Conservation (phyloP, 495 filamentous ascomycete species). For the Daldinia loculata region DNA sequence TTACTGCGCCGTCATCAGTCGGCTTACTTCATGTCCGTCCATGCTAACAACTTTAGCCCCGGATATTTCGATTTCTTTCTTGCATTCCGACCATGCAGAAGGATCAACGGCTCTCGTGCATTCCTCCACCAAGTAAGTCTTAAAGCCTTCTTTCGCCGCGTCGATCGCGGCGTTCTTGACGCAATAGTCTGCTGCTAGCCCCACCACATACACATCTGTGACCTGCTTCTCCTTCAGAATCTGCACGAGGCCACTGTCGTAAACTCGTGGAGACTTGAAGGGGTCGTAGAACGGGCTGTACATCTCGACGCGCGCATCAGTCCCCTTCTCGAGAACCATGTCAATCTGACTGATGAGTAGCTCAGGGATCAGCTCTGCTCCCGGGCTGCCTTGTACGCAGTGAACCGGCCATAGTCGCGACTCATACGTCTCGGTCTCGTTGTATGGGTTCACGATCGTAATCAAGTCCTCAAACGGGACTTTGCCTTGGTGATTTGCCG, state of each 20-base stretch:
- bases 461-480: conserved; percentile 69
- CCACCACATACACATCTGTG: conserved; percentile 82
- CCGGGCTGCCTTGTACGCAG: conserved; percentile 78
- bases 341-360: conserved; percentile 69
- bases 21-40: conserved; percentile 54
- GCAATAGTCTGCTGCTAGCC: conserved; percentile 89
- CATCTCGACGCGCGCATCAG: conserved; percentile 80
- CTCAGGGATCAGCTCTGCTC: conserved; percentile 79
- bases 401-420: conserved; percentile 89
- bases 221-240: conserved; percentile 65
- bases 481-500: conserved; percentile 75
- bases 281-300: conserved; percentile 88
- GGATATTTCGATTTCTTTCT: conserved; percentile 61
- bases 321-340: conserved; percentile 78
- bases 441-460: conserved; percentile 72
- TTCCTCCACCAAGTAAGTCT: conserved; percentile 79
- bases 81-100: conserved; percentile 63
- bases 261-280: conserved; percentile 61
- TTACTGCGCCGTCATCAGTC: conserved; percentile 37
- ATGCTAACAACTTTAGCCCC: conserved; percentile 57
- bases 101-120: conserved; percentile 75
- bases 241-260: conserved; percentile 66
- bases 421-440: conserved; percentile 67
- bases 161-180: conserved; percentile 83
- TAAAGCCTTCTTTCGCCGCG: conserved; percentile 78